Conservation (phyloP, 495 filamentous ascomycete genomes). For the Lindgomyces ingoldianus region DNA sequence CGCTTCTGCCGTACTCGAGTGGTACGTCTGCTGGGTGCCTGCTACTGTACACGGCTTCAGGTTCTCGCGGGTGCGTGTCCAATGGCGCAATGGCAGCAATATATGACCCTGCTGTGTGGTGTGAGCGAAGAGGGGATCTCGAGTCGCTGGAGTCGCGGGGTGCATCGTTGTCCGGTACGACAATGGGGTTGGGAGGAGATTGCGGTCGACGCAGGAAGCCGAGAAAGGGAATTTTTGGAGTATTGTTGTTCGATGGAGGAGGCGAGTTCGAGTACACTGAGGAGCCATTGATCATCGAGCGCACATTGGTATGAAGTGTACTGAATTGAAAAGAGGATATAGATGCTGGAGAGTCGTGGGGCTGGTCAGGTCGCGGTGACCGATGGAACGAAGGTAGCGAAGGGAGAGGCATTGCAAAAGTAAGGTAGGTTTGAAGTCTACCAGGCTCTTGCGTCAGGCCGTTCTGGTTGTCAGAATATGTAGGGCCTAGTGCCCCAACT, state of each 20-base stretch:
- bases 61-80: slow-evolving; percentile 10
- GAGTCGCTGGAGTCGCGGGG: slow-evolving; percentile 31
- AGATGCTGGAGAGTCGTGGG: slow-evolving; percentile 23
- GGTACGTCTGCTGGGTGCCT: slow-evolving; percentile 29
- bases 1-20: slow-evolving; percentile 15
- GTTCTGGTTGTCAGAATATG: background rate
- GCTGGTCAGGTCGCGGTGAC: slow-evolving; percentile 21
- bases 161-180: slow-evolving; percentile 8
- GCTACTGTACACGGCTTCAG: slow-evolving; percentile 4
- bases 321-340: slow-evolving; percentile 23
- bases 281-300: slow-evolving; percentile 37
- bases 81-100: slow-evolving; percentile 23
- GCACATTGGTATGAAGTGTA: slow-evolving; percentile 29
- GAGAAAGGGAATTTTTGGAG: slow-evolving; percentile 33
- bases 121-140: slow-evolving; percentile 31
- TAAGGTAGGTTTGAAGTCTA: slow-evolving; percentile 3
- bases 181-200: slow-evolving; percentile 22
- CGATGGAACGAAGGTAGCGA: slow-evolving; percentile 9
- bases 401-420: slow-evolving; percentile 2
- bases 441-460: slow-evolving; percentile 1
- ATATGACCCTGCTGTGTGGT: slow-evolving; percentile 36
- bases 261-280: slow-evolving; percentile 36
- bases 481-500: background rate
- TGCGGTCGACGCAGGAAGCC: slow-evolving; percentile 34
- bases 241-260: slow-evolving; percentile 27